phyloP scores from a whole-genome alignment of 2,329 filamentous ascomycete species.

The Trichoderma arundinaceum region DNA sequence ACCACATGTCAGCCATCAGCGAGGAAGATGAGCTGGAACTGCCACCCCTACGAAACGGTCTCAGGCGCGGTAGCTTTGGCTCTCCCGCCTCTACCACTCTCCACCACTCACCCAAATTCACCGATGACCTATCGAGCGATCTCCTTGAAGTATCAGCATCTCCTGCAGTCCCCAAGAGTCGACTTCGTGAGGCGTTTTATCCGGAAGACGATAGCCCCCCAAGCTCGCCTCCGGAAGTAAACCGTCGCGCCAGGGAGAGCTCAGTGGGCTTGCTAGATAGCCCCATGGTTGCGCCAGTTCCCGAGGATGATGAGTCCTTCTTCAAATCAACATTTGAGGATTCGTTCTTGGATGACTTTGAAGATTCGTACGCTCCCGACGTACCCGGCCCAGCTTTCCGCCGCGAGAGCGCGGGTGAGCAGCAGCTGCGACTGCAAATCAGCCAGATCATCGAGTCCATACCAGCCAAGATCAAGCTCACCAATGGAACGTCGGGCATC shows the following conservation, averaged over 20 bases:
- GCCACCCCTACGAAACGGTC: conserved; percentile 44
- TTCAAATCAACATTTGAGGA: conserved; percentile 52
- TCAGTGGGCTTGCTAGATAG: conserved; percentile 54
- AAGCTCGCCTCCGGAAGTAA: conserved; percentile 54
- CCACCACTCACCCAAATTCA: conserved; percentile 47
- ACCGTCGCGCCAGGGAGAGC: neutral
- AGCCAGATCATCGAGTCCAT: conserved; percentile 78
- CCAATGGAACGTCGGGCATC: conserved; percentile 55
- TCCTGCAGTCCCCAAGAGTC: conserved; percentile 42
- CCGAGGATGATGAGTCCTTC: conserved; percentile 48
- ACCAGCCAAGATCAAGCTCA: conserved; percentile 78
- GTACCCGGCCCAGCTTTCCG: conserved; percentile 37
- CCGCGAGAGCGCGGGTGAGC: conserved; percentile 56
- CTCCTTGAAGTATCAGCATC: conserved; percentile 53
- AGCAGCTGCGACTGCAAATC: conserved; percentile 80
- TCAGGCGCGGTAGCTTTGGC: conserved; percentile 42
- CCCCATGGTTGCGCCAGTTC: conserved; percentile 51
- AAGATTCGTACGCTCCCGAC: conserved; percentile 48
- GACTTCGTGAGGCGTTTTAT: conserved; percentile 44
- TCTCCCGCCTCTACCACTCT: conserved; percentile 50
- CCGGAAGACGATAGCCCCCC: conserved; percentile 52
- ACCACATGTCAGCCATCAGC: conserved; percentile 34
- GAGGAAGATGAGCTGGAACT: conserved; percentile 41
- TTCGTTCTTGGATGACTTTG: conserved; percentile 55
- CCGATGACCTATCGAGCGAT: conserved; percentile 51